phyloP scores from a whole-genome alignment of 1,139 yeast species.

The Magnusiomyces magnusii region DNA sequence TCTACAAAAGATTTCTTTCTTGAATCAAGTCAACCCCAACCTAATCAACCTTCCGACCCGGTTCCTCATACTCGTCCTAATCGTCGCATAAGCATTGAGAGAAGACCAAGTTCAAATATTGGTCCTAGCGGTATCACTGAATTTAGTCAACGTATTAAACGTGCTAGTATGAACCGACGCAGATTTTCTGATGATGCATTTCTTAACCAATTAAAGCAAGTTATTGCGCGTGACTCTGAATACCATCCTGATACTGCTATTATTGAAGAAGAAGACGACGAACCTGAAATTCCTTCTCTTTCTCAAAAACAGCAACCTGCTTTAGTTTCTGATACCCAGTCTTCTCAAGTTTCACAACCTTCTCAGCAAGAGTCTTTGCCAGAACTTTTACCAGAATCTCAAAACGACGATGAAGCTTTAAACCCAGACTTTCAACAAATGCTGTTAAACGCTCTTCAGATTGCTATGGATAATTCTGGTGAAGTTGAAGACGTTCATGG shows the following conservation, averaged over 20 bases:
- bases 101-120: not conserved
- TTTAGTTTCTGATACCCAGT: not conserved
- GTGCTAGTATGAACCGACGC: conserved; percentile 1
- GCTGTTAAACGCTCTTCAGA: not conserved
- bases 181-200: not conserved
- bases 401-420: not conserved
- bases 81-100: not conserved
- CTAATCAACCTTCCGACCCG: not conserved
- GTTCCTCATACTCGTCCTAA: not conserved
- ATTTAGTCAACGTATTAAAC: conserved; percentile 1
- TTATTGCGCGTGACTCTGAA: not conserved
- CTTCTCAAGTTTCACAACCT: not conserved
- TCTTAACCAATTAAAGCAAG: not conserved
- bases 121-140: not conserved
- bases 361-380: not conserved
- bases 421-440: not conserved
- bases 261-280: not conserved
- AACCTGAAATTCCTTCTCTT: not conserved
- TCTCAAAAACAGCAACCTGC: not conserved
- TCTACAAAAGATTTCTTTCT: not conserved
- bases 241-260: not conserved
- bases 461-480: not conserved
- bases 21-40: not conserved
- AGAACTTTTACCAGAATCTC: not conserved
- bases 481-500: not conserved